Evolutionary conservation across 2,329 filamentous ascomycete genomes (phyloP), one percentile per base, ranked within the genome.

Genomic region (Neonectria hederae): DNA sequence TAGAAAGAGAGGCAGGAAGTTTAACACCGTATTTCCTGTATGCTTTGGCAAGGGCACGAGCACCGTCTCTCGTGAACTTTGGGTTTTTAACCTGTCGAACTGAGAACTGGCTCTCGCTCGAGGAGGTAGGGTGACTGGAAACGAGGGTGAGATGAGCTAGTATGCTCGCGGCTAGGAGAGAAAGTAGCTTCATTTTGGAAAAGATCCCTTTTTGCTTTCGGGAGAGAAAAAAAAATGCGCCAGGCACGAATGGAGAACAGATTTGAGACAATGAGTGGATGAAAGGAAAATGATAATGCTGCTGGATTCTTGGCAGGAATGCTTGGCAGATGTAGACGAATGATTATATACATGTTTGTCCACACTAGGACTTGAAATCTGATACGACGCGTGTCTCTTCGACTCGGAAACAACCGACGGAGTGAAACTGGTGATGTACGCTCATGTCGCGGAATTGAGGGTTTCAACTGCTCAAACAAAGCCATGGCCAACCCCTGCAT

Each of bases 11-110:
- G n/a, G 19, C 11, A 3, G 80, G 78, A 2, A 82, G 55, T 4
- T 75, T 63, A 10, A 69, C 71, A 51, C 76, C 74, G 48, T 76
- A 81, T 73, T 82, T 82, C 65, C 55, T 60, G 71, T 81, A 81
- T 35, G 74, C 74, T 55, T 75, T 70, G 26, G 69, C 67, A 13
- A 81, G 72, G 1, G 77, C 76, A 4, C 75, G 63, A 8, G 76
- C 75, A 7, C 79, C 80, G 56, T 72, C 75, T 59, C 69, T 74
- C 46, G 74, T 73, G 59, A 75, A 80, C 51, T 76, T 71, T 24
- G 74, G 63, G 69, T 81, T 82, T 65, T 71, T 75, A 46, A 80
- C 75, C 67, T 81, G 79, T 32, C 74, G 68, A 28, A 82, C 67
- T 3, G 75, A 76, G 65, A 75, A 75, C 7, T 72, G 58, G 17